Conservation (phyloP, 2,329 filamentous ascomycete genomes). For the Cladophialophora carrionii region DNA sequence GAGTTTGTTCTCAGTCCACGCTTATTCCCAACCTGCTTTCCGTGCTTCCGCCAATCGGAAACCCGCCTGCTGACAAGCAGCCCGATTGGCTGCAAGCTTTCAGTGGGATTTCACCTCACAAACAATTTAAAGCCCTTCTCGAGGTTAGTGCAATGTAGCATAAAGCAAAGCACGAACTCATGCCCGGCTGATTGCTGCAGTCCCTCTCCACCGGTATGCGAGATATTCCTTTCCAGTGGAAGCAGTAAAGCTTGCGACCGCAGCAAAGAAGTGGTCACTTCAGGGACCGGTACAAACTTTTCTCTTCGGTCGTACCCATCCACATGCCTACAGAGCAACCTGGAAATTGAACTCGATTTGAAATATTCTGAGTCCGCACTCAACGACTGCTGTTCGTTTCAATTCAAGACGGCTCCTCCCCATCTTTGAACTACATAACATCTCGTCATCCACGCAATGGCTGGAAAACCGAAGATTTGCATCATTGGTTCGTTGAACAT, state of each 20-base stretch:
- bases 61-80: not conserved
- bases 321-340: not conserved
- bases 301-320: not conserved
- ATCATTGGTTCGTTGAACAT: constrained; percentile 93
- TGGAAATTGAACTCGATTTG: not conserved
- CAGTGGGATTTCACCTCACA: not conserved
- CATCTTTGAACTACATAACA: not conserved
- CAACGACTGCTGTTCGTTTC: not conserved
- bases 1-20: not conserved
- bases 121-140: not conserved
- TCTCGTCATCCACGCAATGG: constrained; percentile 6
- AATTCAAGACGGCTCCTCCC: not conserved
- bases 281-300: not conserved
- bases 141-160: not conserved
- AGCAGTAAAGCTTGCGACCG: not conserved
- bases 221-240: not conserved
- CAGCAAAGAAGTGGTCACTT: not conserved
- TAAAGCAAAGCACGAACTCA: not conserved
- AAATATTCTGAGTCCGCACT: not conserved
- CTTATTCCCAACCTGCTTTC: not conserved
- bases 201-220: not conserved
- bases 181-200: not conserved
- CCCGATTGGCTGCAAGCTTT: not conserved
- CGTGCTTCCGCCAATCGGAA: not conserved
- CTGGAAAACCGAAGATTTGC: constrained; percentile 61